Evolutionary conservation across 805 yeast species (phyloP).

Genomic region (Kuraishia ogatae): DNA sequence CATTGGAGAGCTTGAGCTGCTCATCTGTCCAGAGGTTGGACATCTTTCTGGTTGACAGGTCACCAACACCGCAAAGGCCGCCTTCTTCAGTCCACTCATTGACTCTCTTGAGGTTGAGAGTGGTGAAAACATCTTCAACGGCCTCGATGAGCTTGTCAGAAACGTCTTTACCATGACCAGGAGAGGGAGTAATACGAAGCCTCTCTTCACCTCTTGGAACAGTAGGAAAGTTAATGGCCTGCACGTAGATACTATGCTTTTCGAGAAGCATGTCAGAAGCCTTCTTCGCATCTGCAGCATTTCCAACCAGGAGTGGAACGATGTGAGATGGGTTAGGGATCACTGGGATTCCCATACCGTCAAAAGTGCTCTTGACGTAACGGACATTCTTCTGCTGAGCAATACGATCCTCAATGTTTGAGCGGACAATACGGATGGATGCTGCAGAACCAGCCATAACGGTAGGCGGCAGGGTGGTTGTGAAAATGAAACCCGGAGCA

Average conservation of each 20-base stretch:
- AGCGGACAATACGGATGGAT: conserved; percentile 78
- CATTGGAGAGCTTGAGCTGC: conserved; percentile 57
- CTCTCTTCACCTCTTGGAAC: conserved; percentile 95
- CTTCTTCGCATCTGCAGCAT: conserved; percentile 82
- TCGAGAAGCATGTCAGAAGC: conserved; percentile 87
- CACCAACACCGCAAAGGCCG: conserved; percentile 90
- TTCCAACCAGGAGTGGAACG: conserved; percentile 91
- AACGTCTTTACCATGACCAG: conserved; percentile 79
- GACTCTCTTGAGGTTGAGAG: conserved; percentile 66
- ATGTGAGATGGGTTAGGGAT: conserved; percentile 97
- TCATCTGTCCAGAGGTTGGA: conserved; percentile 83
- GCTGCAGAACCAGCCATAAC: conserved; percentile 92
- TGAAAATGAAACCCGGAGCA: conserved; percentile 96
- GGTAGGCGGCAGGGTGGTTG: conserved; percentile 96
- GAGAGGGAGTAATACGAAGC: conserved; percentile 97
- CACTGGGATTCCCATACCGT: conserved; percentile 78
- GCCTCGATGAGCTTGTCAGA: conserved; percentile 72
- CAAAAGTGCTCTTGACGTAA: conserved; percentile 71
- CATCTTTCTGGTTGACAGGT: conserved; percentile 29
- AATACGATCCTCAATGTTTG: conserved; percentile 68
- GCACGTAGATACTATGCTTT: conserved; percentile 85
- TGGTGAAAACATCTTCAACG: conserved; percentile 71
- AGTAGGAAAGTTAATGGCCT: conserved; percentile 97
- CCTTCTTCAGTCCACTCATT: conserved; percentile 72
- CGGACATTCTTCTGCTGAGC: conserved; percentile 80